Percentiles rank a stretch among this genome's conserved stretches.
These are phyloP conservation scores for Geranium rotundifolium DNA, from an alignment of 345 rosid genomes.

Conservation along the genomic window DNA sequence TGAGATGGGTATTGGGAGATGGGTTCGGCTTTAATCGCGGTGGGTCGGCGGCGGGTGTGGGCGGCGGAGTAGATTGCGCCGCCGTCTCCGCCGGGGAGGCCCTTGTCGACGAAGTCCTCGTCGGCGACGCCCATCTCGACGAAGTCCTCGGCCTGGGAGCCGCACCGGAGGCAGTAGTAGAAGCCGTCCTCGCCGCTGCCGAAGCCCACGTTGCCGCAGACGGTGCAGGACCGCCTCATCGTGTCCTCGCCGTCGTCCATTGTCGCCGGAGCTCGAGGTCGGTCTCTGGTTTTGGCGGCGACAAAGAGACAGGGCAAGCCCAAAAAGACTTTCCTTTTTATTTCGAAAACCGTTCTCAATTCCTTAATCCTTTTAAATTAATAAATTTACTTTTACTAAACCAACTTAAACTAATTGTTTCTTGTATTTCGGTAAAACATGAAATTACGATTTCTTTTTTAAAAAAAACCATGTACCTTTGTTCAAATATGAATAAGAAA, in stretches of 20 bases:
- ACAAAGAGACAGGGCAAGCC: too few species aligned
- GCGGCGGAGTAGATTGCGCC: slow-evolving; percentile 34
- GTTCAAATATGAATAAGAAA: too few species aligned
- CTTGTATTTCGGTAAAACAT: too few species aligned
- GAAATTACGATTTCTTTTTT: too few species aligned
- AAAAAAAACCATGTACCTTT: too few species aligned
- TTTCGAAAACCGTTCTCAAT: too few species aligned
- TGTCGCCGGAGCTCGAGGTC: background rate
- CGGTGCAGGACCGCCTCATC: slow-evolving; percentile 22
- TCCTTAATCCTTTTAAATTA: too few species aligned
- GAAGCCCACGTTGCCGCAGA: slow-evolving; percentile 40
- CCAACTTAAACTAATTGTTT: too few species aligned
- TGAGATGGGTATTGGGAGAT: slow-evolving; percentile 10
- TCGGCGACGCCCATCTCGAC: slow-evolving; percentile 51
- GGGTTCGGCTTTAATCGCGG: slow-evolving; percentile 14
- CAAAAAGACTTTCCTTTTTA: too few species aligned
- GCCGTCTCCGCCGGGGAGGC: slow-evolving; percentile 17
- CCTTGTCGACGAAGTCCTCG: slow-evolving; percentile 42
- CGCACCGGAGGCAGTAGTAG: slow-evolving; percentile 45
- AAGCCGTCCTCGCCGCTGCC: slow-evolving; percentile 40
- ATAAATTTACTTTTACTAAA: too few species aligned
- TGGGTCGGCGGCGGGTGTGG: slow-evolving; percentile 21
- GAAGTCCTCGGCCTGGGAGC: slow-evolving; percentile 28
- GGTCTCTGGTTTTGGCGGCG: too few species aligned
- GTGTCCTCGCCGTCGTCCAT: slow-evolving; percentile 11